Base-by-base conservation (phyloP, 768 basidiomycete genomes). In the Auricularia sp. region DNA sequence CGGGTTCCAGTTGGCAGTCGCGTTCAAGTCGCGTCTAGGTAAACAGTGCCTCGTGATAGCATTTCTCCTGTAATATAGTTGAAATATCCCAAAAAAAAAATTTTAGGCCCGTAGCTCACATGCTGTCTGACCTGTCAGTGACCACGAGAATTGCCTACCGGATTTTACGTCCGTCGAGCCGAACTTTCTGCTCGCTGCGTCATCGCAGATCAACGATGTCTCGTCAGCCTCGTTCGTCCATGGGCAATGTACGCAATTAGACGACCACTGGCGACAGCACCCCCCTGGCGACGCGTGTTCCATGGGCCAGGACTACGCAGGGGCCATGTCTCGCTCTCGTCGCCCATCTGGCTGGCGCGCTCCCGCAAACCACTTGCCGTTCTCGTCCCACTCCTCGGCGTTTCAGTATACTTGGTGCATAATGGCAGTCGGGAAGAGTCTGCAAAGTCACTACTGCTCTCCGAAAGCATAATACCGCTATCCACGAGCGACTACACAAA, bases 401-500 rank as follows among this genome's bases (percentile, higher is more conserved):
- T 21, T 6, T 12, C 47, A 8, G 47, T 5, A 16, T 51, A 12
- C 8, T 18, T 51, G 18, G 47, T 21, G 47, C 21, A 51, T 21
- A 16, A 21, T 21, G 47, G 18, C 18, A 51, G 18, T 5, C 47
- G 18, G 6, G 29, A 59, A 18, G 56, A 29, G 34, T 59, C 56
- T 23, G 23, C 56, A 11, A 59, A 35, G 29, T 14, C 29, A 7
- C 23, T 59, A 23, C 56, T 59, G 16, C 23, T 12, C 34, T 59
- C 56, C 8, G 16, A 59, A 29, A 29, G 34, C 29, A 35, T 59
- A 14, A 59, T 59, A 11, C 56, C 56, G 23, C 23, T 34, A 7
- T 10, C 14, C 8, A 8, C 23, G 4, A 29, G 29, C 21, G 34
- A 29, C 23, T 59, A 59, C 34, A 14, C 56, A 64, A 85, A 91